phyloP scores from a whole-genome alignment of 352 stramenopile genomes.

The Phytophthora nicotianae region DNA sequence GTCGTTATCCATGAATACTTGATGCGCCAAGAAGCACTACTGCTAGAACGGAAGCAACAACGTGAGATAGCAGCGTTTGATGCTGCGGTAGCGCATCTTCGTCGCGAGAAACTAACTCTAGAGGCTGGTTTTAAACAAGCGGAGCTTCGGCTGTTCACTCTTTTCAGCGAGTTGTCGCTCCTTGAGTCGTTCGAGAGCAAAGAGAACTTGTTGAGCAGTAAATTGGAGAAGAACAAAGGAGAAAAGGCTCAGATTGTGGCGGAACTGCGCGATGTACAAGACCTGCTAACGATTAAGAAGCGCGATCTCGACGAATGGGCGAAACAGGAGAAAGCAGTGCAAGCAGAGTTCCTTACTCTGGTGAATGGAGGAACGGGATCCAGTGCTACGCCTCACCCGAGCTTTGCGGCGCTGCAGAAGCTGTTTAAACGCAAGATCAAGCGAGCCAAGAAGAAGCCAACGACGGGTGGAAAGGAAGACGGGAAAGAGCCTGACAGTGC shows the following conservation, averaged over 20 bases:
- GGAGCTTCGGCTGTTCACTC: slow-evolving; percentile 89
- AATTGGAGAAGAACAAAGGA: slow-evolving; percentile 82
- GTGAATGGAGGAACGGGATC: slow-evolving; percentile 68
- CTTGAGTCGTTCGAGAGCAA: slow-evolving; percentile 92
- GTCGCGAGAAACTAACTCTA: slow-evolving; percentile 84
- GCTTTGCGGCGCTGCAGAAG: slow-evolving; percentile 80
- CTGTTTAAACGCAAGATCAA: slow-evolving; percentile 94
- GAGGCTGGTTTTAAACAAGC: slow-evolving; percentile 89
- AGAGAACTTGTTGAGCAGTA: slow-evolving; percentile 87
- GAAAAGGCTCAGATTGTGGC: slow-evolving; percentile 89
- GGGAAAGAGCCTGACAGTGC: slow-evolving; percentile 39
- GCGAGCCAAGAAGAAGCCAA: slow-evolving; percentile 80
- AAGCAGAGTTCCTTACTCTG: slow-evolving; percentile 70
- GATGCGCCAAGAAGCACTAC: slow-evolving; percentile 66
- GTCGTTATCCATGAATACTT: slow-evolving; percentile 51
- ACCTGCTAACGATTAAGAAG: slow-evolving; percentile 73
- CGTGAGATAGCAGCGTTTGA: slow-evolving; percentile 85
- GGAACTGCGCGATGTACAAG: slow-evolving; percentile 79
- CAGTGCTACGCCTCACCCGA: slow-evolving; percentile 52
- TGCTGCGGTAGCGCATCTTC: slow-evolving; percentile 87
- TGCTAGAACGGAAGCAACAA: slow-evolving; percentile 68
- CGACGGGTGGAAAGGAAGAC: slow-evolving; percentile 27
- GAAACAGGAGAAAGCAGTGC: slow-evolving; percentile 61
- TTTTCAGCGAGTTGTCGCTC: slow-evolving; percentile 85
- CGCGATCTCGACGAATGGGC: slow-evolving; percentile 85